phyloP scores from a whole-genome alignment of 208 protist genomes.

The Zelonia costaricensis region DNA sequence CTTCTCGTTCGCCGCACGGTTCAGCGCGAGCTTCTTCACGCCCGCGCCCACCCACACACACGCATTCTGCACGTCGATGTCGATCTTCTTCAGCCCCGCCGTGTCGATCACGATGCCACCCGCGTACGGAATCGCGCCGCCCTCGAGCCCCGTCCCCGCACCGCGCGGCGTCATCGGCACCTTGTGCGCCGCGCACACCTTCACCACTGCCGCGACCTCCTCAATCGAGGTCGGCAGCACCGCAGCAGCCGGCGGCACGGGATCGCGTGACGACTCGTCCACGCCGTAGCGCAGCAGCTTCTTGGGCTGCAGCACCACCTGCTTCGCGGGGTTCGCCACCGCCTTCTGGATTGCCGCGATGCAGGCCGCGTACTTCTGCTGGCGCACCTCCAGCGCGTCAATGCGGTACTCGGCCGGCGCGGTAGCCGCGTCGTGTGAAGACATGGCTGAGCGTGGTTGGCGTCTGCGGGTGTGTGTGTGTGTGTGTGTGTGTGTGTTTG shows the following conservation, averaged over 20 bases:
- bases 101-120: slow-evolving; percentile 68
- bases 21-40: slow-evolving; percentile 59
- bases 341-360: slow-evolving; percentile 28
- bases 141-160: slow-evolving; percentile 53
- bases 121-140: slow-evolving; percentile 50
- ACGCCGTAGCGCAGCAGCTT: slow-evolving; percentile 30
- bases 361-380: slow-evolving; percentile 37
- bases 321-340: slow-evolving; percentile 34
- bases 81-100: slow-evolving; percentile 26
- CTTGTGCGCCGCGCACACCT: slow-evolving; percentile 34
- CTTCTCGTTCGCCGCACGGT: slow-evolving; percentile 19
- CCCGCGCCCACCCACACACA: slow-evolving; percentile 71
- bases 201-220: slow-evolving; percentile 38
- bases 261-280: slow-evolving; percentile 37
- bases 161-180: slow-evolving; percentile 58
- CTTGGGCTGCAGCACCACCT: slow-evolving; percentile 29
- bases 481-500: too few species aligned
- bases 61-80: slow-evolving; percentile 50
- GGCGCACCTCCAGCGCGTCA: slow-evolving; percentile 27
- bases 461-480: too few species aligned
- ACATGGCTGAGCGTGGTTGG: too few species aligned
- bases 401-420: slow-evolving; percentile 22
- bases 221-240: slow-evolving; percentile 26
- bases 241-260: slow-evolving; percentile 29
- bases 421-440: too few species aligned